Conservation (phyloP, 192 early-diverging fungal genomes). For the Funneliformis geosporum region DNA sequence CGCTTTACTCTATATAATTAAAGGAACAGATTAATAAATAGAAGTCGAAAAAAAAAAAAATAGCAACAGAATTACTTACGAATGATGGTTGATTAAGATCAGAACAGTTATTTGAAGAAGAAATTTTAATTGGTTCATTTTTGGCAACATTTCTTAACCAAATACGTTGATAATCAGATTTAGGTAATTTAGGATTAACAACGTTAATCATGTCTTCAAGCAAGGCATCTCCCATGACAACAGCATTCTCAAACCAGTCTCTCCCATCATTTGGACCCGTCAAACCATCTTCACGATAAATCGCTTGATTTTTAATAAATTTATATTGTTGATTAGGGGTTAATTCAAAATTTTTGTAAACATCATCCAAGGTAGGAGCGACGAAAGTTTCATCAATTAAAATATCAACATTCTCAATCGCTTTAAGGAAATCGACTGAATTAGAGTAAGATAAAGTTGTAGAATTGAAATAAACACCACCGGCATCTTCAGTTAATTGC, state of each 20-base stretch:
- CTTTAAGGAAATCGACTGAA: slow-evolving; percentile 50
- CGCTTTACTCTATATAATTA: not conserved
- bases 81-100: slow-evolving; percentile 40
- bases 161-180: slow-evolving; percentile 49
- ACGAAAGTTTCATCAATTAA: slow-evolving; percentile 70
- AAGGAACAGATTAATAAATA: not conserved
- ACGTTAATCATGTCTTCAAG: slow-evolving; percentile 72
- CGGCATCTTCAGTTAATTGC: slow-evolving; percentile 65
- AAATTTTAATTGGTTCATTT: slow-evolving; percentile 50
- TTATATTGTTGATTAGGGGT: slow-evolving; percentile 49
- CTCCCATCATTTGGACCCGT: slow-evolving; percentile 61
- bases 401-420: slow-evolving; percentile 61
- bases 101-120: slow-evolving; percentile 57
- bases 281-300: slow-evolving; percentile 71
- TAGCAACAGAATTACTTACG: not conserved
- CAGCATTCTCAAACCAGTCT: slow-evolving; percentile 72
- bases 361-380: slow-evolving; percentile 44
- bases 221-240: slow-evolving; percentile 66
- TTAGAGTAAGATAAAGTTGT: slow-evolving; percentile 40
- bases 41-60: not conserved
- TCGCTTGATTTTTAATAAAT: slow-evolving; percentile 61
- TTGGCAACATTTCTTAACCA: slow-evolving; percentile 76
- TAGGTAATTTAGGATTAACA: slow-evolving; percentile 57
- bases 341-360: slow-evolving; percentile 62
- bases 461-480: slow-evolving; percentile 59